These are phyloP conservation scores for Penicillium ucsense DNA, from an alignment of 495 filamentous ascomycete genomes.

Conservation along the genomic window DNA sequence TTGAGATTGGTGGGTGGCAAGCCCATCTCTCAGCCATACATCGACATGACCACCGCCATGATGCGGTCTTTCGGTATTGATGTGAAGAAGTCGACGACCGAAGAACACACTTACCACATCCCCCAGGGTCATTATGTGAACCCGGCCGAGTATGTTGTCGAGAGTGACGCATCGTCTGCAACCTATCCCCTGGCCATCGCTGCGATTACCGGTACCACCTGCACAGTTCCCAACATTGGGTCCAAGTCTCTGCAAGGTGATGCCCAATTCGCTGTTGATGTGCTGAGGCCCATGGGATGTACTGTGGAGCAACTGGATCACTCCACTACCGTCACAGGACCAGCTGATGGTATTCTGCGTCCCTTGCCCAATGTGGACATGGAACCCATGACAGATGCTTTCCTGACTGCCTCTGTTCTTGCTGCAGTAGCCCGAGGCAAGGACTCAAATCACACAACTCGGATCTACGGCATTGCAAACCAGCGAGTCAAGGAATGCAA, in stretches of 20 bases:
- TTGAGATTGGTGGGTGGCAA: constrained; percentile 85
- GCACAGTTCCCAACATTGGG: constrained; percentile 94
- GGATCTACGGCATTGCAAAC: constrained; percentile 94
- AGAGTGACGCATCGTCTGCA: constrained; percentile 95
- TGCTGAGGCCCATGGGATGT: constrained; percentile 91
- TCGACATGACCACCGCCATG: constrained; percentile 98
- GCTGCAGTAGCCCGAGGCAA: constrained; percentile 75
- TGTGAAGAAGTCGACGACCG: constrained; percentile 60
- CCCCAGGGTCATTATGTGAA: constrained; percentile 78
- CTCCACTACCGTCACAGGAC: constrained; percentile 90
- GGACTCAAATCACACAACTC: constrained; percentile 50
- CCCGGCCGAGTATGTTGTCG: constrained; percentile 78
- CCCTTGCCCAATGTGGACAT: constrained; percentile 77
- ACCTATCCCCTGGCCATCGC: constrained; percentile 95
- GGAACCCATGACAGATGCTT: constrained; percentile 99
- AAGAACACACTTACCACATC: constrained; percentile 90
- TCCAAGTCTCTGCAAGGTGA: constrained; percentile 88
- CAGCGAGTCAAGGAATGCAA: constrained; percentile 99
- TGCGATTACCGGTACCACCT: constrained; percentile 88
- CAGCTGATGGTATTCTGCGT: constrained; percentile 59
- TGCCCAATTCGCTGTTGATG: constrained; percentile 87
- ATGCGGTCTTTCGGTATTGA: constrained; percentile 88
- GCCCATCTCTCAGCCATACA: constrained; percentile 93
- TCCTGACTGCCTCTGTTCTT: constrained; percentile 87
- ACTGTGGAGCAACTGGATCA: constrained; percentile 70